Percentiles rank a stretch among this genome's conserved stretches.
These are phyloP conservation scores for Vinca minor DNA, from an alignment of 257 asterid species.

Conservation along the genomic window DNA sequence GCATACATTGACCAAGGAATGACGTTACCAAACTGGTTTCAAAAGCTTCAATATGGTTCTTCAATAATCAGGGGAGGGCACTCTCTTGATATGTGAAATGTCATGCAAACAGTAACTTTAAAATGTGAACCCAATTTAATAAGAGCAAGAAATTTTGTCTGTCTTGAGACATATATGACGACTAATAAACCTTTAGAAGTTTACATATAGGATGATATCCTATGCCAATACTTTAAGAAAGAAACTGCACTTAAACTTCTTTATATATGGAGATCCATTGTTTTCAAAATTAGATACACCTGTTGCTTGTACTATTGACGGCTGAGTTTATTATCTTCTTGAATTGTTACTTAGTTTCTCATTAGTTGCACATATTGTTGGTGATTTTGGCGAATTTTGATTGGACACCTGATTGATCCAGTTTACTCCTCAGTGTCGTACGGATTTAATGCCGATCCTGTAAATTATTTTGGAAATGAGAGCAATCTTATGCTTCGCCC, in stretches of 20 bases:
- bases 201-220: background rate
- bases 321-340: background rate
- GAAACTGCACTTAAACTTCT: background rate
- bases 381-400: background rate
- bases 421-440: slow-evolving; percentile 36
- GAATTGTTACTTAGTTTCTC: background rate
- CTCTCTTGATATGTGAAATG: background rate
- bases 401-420: background rate
- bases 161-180: background rate
- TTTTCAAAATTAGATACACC: no score
- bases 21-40: background rate
- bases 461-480: slow-evolving; percentile 51
- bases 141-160: background rate
- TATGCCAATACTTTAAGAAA: background rate
- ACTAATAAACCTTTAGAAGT: background rate
- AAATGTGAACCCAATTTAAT: background rate
- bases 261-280: background rate
- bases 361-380: background rate
- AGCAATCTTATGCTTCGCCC: slow-evolving; percentile 30
- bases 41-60: background rate
- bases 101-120: background rate
- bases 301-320: background rate
- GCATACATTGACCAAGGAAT: background rate
- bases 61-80: background rate
- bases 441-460: slow-evolving; percentile 42